Evolutionary conservation across 1,284 basidiomycete species (phyloP).

Genomic region (Trametes polyzona): DNA sequence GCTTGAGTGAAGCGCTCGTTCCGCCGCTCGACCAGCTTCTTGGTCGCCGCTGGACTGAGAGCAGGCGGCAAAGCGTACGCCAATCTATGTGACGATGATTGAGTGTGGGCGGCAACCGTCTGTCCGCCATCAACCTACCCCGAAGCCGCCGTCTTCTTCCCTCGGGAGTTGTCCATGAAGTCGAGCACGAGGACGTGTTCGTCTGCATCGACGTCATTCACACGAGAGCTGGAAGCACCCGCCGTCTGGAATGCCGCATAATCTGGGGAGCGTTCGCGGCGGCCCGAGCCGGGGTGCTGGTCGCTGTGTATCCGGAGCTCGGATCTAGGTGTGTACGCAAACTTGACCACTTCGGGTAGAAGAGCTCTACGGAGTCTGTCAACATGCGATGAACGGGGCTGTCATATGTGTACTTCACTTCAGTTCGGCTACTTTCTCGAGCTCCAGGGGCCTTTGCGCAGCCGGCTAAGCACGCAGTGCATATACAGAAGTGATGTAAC

Average conservation of each 20-base stretch:
- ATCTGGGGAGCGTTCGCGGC: constrained; percentile 41
- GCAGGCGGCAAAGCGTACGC: constrained; percentile 50
- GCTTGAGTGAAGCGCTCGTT: constrained; percentile 71
- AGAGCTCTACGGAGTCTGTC: constrained; percentile 57
- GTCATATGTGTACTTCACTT: constrained; percentile 56
- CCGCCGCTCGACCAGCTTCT: constrained; percentile 74
- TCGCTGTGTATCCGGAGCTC: constrained; percentile 64
- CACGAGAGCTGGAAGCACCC: constrained; percentile 12
- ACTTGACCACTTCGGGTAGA: constrained; percentile 79
- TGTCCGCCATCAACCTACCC: constrained; percentile 27
- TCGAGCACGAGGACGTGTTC: constrained; percentile 79
- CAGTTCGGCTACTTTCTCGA: constrained; percentile 80
- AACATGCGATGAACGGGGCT: background rate
- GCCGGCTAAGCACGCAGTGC: background rate
- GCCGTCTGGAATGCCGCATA: constrained; percentile 38
- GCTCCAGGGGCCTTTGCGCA: constrained; percentile 69
- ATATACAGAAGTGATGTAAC: background rate
- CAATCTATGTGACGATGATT: constrained; percentile 35
- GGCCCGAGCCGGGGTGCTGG: constrained; percentile 22
- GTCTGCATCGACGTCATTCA: constrained; percentile 37
- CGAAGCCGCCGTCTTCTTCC: constrained; percentile 38
- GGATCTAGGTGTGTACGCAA: constrained; percentile 78
- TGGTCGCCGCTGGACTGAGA: constrained; percentile 60
- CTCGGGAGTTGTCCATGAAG: constrained; percentile 62
- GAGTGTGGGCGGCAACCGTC: background rate